A percentile compares a stretch with the other conserved stretches of the same genome.
Evolutionary conservation across 1,284 basidiomycete genomes (phyloP).

Genomic region (Coriolopsis trogii): DNA sequence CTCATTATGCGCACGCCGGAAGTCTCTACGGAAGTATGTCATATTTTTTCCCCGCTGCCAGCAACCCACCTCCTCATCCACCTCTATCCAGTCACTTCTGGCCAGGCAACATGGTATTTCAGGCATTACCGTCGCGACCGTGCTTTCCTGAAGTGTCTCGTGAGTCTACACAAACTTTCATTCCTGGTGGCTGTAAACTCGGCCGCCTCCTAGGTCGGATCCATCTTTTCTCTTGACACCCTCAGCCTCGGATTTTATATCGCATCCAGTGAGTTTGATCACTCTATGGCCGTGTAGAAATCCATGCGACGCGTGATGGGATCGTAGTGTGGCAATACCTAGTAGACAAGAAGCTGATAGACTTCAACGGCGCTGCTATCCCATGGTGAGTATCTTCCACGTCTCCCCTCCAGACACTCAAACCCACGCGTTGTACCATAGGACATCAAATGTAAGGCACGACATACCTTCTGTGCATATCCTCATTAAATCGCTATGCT

Average conservation of each 20-base stretch:
- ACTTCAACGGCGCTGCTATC: conserved; percentile 1
- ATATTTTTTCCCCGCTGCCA: not conserved
- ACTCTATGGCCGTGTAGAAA: too few species aligned
- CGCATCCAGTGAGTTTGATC: conserved; percentile 10
- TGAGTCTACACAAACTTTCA: not conserved
- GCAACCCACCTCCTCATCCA: too few species aligned
- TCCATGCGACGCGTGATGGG: not conserved
- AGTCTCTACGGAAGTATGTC: not conserved
- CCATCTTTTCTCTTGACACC: conserved; percentile 4
- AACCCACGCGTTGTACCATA: not conserved
- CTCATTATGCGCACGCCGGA: not conserved
- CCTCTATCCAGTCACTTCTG: conserved; percentile 7
- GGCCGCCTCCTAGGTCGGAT: not conserved
- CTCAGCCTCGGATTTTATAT: conserved; percentile 3
- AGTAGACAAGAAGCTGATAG: conserved; percentile 1
- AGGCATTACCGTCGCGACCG: conserved; percentile 17
- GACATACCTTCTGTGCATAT: not conserved
- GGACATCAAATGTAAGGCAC: conserved; percentile 16
- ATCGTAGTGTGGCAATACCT: conserved; percentile 6
- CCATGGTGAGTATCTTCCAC: conserved; percentile 7
- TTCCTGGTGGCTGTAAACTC: not conserved
- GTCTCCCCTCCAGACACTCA: not conserved
- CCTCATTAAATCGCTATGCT: too few species aligned
- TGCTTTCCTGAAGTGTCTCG: conserved; percentile 12
- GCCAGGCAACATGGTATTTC: conserved; percentile 18